Evolutionary conservation across 352 stramenopile species (phyloP), one percentile per base, ranked within the genome.

Genomic region (Phytophthora chlamydospora): DNA sequence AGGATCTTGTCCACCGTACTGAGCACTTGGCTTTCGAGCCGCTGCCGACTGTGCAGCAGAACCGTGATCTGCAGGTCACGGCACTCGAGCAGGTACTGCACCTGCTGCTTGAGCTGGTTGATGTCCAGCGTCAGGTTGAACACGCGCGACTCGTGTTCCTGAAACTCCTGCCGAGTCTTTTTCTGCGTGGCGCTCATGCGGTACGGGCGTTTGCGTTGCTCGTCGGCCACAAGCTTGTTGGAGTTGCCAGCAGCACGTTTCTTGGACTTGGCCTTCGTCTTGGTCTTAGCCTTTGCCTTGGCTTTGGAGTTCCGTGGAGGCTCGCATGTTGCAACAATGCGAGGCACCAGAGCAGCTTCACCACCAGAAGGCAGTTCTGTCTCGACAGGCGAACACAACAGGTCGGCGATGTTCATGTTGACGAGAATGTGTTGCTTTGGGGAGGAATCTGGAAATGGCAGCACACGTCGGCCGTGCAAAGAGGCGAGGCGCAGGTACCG

Each of bases 101-200:
- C 45, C 42, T 77, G 68, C 38, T 77, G 68, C 13, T 60, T 62
- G 13, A 77, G 52, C 10, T 72, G 31, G 48, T 66, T 72, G 17
- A 72, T 53, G 48, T 75, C 67, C 46, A 75, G 57, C 42, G 56
- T 72, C 21, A 72, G 16, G 19, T 68, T 72, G 27, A 62, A 62
- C 29, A 69, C 57, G 3, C 38, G 41, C 11, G 67, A 68, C 33
- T 72, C 45, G 57, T 71, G 49, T 8, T 52, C 33, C 21, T 50
- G 3, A 17, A 47, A 56, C 21, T 74, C 54, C 19, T 24, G 40
- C 17, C 55, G 49, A 35, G 33, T 27, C 40, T 66, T 42, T 32
- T 46, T 52, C 39, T 74, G 59, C 2, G 43, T 35, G 4, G 46
- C 50, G 38, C 66, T 74, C 59, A 70, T 64, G 3, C 63, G 63